Base-by-base conservation (phyloP, 2,329 filamentous ascomycete species). In the Triangularia setosa region DNA sequence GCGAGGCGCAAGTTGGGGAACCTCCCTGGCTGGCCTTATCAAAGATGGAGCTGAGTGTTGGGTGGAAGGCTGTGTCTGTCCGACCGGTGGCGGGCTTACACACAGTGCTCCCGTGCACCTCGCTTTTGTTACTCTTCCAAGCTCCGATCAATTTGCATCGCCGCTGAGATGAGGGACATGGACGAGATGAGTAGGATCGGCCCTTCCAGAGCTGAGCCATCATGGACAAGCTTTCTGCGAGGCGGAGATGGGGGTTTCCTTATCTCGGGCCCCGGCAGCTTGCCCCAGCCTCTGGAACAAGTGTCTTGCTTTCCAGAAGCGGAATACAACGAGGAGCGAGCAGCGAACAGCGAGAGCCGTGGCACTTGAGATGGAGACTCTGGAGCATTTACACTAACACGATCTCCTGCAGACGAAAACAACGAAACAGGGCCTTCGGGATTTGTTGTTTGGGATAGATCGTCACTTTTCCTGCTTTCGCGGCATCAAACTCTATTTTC, bases 11-110 rank as follows among this genome's bases (percentile, higher is more conserved):
- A 21, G 40, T 23, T 9, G n/a, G 23, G 24, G 52, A 55, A 53
- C 48, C 18, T n/a, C 59, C 14, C 18, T 58, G 56, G 33, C 24
- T 53, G 25, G 48, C 54, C 61, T 66, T 63, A 67, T 64, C 65
- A 63, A 40, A 21, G 16, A 33, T 11, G 25, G 21, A 25, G 53
- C 53, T 56, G 53, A 24, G 23, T 4, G 54, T 54, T 65, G 14
- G 16, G 30, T 5, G 55, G 55, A 58, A 58, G 57, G 56, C 56
- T 60, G 60, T 58, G 59, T n/a, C 23, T 24, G 21, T 21, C 4
- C 16, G 21, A n/a, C n/a, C n/a, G n/a, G n/a, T 18, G 44, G 44
- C 44, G 44, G 44, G 4, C 44, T 52, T 52, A 18, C 44, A 52
- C 44, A 16, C 44, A 24, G 44, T 52, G 44, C 44, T 52, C 21